Evolutionary conservation across 768 basidiomycete genomes (phyloP).

Genomic region (Russula earlei): DNA sequence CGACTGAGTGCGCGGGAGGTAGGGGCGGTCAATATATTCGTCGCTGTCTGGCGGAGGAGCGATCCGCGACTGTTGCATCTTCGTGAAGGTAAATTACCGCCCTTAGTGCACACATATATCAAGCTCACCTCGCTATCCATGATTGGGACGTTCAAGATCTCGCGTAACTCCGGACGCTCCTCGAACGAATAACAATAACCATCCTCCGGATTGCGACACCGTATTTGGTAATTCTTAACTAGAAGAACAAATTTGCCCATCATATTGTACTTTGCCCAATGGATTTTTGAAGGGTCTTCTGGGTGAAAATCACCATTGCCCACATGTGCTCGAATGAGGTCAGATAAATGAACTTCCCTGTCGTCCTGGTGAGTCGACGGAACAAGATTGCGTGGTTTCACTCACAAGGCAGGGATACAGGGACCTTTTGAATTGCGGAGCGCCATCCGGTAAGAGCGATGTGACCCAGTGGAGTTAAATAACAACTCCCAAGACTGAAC

Average conservation of each 20-base stretch:
- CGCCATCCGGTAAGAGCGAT: slow-evolving; percentile 86
- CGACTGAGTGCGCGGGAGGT: slow-evolving; percentile 18
- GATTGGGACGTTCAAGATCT: slow-evolving; percentile 47
- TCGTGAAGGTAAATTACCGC: slow-evolving; percentile 6
- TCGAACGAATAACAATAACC: slow-evolving; percentile 50
- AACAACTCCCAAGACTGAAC: slow-evolving; percentile 79
- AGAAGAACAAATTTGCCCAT: slow-evolving; percentile 78
- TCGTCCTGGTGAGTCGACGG: slow-evolving; percentile 4
- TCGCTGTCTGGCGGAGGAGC: slow-evolving; percentile 38
- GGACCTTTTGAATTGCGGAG: slow-evolving; percentile 76
- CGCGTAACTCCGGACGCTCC: slow-evolving; percentile 44
- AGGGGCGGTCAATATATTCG: slow-evolving; percentile 28
- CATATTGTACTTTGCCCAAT: slow-evolving; percentile 95
- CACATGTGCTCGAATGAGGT: slow-evolving; percentile 80
- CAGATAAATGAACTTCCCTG: slow-evolving; percentile 87
- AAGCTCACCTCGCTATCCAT: slow-evolving; percentile 61
- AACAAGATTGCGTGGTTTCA: slow-evolving; percentile 8
- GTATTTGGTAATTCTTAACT: slow-evolving; percentile 68
- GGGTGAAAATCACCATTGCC: slow-evolving; percentile 67
- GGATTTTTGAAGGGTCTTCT: slow-evolving; percentile 60
- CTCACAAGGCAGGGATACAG: slow-evolving; percentile 77
- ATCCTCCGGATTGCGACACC: slow-evolving; percentile 48
- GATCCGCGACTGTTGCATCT: slow-evolving; percentile 64
- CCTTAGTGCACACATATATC: neutral
- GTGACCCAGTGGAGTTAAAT: slow-evolving; percentile 70